Percentiles rank a stretch among this genome's conserved stretches.
Conservation (phyloP, 1,284 basidiomycete species). For the Cutaneotrichosporon cyanovorans region DNA sequence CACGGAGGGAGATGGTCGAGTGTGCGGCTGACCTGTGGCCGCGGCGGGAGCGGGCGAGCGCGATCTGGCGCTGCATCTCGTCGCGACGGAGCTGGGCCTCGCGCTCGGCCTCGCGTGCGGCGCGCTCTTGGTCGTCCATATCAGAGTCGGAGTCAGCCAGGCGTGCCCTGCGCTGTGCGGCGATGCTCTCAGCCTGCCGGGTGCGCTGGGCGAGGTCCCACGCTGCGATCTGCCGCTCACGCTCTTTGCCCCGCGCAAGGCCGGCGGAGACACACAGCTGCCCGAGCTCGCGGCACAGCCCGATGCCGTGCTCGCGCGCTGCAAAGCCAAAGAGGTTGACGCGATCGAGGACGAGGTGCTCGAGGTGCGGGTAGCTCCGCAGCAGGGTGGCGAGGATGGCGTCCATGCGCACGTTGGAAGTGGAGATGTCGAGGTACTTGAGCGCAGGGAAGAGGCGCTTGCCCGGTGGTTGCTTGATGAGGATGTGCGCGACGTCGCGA, state of each 20-base stretch:
- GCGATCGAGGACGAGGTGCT: slow-evolving; percentile 46
- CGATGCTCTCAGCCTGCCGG: slow-evolving; percentile 24
- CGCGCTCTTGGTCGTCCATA: slow-evolving; percentile 4
- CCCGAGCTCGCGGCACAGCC: slow-evolving; percentile 39
- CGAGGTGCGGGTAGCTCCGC: slow-evolving; percentile 28
- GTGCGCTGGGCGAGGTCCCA: slow-evolving; percentile 38
- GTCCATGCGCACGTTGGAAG: slow-evolving; percentile 46
- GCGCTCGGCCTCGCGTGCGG: slow-evolving; percentile 11
- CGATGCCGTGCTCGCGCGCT: slow-evolving; percentile 38
- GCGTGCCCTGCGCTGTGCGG: slow-evolving; percentile 14
- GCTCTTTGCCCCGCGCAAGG: slow-evolving; percentile 38
- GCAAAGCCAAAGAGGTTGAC: slow-evolving; percentile 46
- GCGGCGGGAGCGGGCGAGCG: slow-evolving; percentile 29
- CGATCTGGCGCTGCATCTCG: slow-evolving; percentile 28
- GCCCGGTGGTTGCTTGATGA: slow-evolving; percentile 20
- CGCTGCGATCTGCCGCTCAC: slow-evolving; percentile 37
- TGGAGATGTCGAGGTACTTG: slow-evolving; percentile 45
- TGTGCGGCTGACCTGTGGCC: slow-evolving; percentile 40
- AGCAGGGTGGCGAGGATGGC: slow-evolving; percentile 36
- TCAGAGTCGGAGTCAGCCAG: background rate
- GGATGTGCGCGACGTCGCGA: slow-evolving; percentile 38
- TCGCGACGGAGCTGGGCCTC: slow-evolving; percentile 16
- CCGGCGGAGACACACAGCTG: slow-evolving; percentile 35
- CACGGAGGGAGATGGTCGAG: slow-evolving; percentile 41
- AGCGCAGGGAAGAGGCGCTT: slow-evolving; percentile 35